A percentile compares a stretch with the other conserved stretches of the same genome.
phyloP scores from a whole-genome alignment of 1,284 basidiomycete genomes.

The Boletus smithii region DNA sequence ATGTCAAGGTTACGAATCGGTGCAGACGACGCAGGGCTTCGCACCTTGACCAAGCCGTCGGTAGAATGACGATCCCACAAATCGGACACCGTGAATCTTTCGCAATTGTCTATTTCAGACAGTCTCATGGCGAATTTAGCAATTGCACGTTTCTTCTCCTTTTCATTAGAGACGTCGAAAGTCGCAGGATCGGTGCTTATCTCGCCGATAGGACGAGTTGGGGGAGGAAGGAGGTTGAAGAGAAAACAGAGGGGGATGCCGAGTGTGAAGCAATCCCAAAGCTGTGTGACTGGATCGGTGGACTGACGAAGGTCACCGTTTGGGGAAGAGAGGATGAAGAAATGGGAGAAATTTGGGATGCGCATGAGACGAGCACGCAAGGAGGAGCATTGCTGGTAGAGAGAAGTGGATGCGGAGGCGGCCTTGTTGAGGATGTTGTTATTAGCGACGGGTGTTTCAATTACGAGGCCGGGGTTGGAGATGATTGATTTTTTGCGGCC shows the following conservation, averaged over 20 bases:
- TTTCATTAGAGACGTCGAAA: constrained; percentile 69
- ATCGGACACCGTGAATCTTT: constrained; percentile 82
- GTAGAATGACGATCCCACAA: constrained; percentile 89
- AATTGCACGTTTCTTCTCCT: constrained; percentile 76
- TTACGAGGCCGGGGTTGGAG: constrained; percentile 59
- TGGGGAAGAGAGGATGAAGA: constrained; percentile 58
- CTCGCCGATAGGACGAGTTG: constrained; percentile 57
- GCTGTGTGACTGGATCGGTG: constrained; percentile 85
- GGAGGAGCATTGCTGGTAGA: constrained; percentile 84
- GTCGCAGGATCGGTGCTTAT: constrained; percentile 66
- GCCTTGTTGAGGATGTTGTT: constrained; percentile 85
- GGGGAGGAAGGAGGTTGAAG: constrained; percentile 83
- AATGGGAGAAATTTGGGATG: constrained; percentile 66
- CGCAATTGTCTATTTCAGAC: constrained; percentile 60
- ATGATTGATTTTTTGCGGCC: constrained; percentile 81
- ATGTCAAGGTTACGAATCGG: neutral
- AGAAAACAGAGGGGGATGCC: constrained; percentile 94
- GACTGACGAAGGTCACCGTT: constrained; percentile 62
- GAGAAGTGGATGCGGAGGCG: constrained; percentile 75
- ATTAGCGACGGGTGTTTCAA: constrained; percentile 70
- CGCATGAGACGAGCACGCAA: constrained; percentile 72
- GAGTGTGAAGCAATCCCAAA: constrained; percentile 91
- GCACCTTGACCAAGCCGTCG: constrained; percentile 92
- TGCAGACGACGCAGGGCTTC: constrained; percentile 22
- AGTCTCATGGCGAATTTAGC: constrained; percentile 77